phyloP scores from a whole-genome alignment of 169 alveolate genomes.

The Fabrea salina region DNA sequence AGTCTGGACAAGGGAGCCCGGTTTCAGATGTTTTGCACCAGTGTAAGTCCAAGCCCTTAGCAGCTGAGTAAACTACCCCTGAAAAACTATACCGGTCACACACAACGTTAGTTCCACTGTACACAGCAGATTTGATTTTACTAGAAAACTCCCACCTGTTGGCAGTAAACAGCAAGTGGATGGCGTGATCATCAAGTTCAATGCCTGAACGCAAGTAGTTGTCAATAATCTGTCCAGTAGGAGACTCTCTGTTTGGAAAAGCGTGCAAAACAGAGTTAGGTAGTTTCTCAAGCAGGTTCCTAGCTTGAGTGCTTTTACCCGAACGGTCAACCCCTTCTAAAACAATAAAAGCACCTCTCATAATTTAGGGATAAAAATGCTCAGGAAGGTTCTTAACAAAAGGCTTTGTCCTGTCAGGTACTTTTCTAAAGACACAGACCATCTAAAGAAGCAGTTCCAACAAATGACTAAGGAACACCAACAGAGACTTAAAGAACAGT shows the following conservation, averaged over 20 bases:
- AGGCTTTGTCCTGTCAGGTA: not conserved
- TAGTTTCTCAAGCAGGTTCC: slow-evolving; percentile 49
- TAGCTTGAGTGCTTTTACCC: slow-evolving; percentile 90
- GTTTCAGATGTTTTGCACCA: slow-evolving; percentile 81
- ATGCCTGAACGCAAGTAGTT: slow-evolving; percentile 73
- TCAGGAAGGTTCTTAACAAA: not conserved
- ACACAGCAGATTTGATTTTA: slow-evolving; percentile 63
- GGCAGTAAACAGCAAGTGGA: slow-evolving; percentile 92
- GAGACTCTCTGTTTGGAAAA: slow-evolving; percentile 74
- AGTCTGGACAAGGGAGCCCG: slow-evolving; percentile 83
- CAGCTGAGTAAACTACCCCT: slow-evolving; percentile 94
- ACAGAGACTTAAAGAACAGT: not conserved
- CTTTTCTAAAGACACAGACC: slow-evolving; percentile 8
- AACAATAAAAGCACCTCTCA: slow-evolving; percentile 89
- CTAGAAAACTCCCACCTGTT: slow-evolving; percentile 93
- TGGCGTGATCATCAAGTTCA: slow-evolving; percentile 79
- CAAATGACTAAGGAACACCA: not conserved
- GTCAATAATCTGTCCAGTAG: slow-evolving; percentile 81
- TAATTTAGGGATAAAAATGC: not conserved
- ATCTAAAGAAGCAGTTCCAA: slow-evolving; percentile 3
- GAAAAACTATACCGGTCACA: slow-evolving; percentile 94
- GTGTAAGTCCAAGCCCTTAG: slow-evolving; percentile 80
- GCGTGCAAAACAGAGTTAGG: slow-evolving; percentile 32
- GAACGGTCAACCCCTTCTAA: slow-evolving; percentile 95
- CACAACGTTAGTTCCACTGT: slow-evolving; percentile 80